Evolutionary conservation across 2,329 filamentous ascomycete species (phyloP).

Genomic region (Fusarium sp.): DNA sequence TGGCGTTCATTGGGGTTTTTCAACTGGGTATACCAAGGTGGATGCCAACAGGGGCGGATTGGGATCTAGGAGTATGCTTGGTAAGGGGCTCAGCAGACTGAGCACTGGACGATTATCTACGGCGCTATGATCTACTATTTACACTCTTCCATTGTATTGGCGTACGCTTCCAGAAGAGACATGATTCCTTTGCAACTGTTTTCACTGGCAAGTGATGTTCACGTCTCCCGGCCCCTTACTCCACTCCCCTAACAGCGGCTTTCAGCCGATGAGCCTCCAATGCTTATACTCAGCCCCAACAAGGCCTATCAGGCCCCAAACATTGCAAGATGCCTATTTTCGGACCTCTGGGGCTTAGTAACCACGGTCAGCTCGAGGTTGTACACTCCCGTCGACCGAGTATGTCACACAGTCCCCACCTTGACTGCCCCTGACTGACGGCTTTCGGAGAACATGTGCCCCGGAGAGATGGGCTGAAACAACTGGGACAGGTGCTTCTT

Average conservation of each 20-base stretch:
- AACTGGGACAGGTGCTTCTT: constrained; percentile 31
- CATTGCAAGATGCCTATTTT: constrained; percentile 5
- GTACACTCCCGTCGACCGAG: constrained; percentile 43
- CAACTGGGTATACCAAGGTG: not conserved
- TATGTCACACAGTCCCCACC: constrained; percentile 43
- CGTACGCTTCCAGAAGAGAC: not conserved
- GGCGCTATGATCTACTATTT: constrained; percentile 1
- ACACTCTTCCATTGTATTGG: not conserved
- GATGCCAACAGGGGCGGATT: not conserved
- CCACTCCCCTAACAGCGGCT: not conserved
- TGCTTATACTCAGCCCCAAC: not conserved
- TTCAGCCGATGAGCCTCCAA: not conserved
- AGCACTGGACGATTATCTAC: not conserved
- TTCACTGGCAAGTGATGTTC: not conserved
- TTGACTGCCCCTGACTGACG: constrained; percentile 47
- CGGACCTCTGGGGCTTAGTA: constrained; percentile 28
- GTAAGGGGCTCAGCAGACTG: not conserved
- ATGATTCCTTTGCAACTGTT: not conserved
- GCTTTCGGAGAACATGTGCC: constrained; percentile 45
- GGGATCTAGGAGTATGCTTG: not conserved
- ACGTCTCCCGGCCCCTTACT: not conserved
- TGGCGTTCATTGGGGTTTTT: not conserved
- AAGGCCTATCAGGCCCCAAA: not conserved
- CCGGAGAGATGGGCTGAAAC: constrained; percentile 6
- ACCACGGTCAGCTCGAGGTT: constrained; percentile 40